These are phyloP conservation scores for Stipa capillata DNA, from an alignment of 176 grass and related monocot species.

Conservation along the genomic window DNA sequence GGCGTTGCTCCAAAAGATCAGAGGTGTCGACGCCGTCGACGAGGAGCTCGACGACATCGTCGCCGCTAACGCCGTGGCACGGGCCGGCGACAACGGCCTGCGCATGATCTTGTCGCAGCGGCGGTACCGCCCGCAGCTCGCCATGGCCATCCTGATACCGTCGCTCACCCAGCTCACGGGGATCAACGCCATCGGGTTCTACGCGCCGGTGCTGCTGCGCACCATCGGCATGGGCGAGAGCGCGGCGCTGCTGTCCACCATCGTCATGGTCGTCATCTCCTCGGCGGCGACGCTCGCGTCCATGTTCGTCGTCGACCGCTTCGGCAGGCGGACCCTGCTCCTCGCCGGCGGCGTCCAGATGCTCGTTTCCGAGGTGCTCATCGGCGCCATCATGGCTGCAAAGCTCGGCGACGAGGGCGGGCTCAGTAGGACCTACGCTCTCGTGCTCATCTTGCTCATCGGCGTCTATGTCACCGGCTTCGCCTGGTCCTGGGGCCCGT, in stretches of 20 bases:
- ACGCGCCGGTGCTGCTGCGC: too few species aligned
- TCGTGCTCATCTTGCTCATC: constrained; percentile 22
- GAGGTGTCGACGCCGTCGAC: constrained; percentile 26
- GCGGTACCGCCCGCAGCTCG: constrained; percentile 36
- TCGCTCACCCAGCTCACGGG: too few species aligned
- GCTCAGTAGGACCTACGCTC: not conserved
- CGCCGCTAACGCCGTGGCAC: not conserved
- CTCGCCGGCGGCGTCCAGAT: constrained; percentile 27
- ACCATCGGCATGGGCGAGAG: too few species aligned
- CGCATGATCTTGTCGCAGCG: constrained; percentile 1
- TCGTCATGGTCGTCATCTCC: not conserved
- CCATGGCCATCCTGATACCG: constrained; percentile 25
- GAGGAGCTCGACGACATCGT: constrained; percentile 42
- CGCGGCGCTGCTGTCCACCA: constrained; percentile 26
- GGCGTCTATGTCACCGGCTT: constrained; percentile 35
- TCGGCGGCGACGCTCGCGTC: not conserved
- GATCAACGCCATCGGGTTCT: too few species aligned
- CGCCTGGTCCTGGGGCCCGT: constrained; percentile 39
- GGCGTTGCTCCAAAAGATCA: constrained; percentile 28
- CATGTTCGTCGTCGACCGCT: constrained; percentile 31
- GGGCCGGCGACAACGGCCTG: not conserved
- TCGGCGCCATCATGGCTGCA: constrained; percentile 22
- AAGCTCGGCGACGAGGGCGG: constrained; percentile 30
- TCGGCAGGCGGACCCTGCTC: constrained; percentile 25
- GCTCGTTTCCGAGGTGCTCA: constrained; percentile 19